Evolutionary conservation across 148 eudicot genomes (phyloP), one percentile per base, ranked within the genome.

Genomic region (Talinum fruticosum): DNA sequence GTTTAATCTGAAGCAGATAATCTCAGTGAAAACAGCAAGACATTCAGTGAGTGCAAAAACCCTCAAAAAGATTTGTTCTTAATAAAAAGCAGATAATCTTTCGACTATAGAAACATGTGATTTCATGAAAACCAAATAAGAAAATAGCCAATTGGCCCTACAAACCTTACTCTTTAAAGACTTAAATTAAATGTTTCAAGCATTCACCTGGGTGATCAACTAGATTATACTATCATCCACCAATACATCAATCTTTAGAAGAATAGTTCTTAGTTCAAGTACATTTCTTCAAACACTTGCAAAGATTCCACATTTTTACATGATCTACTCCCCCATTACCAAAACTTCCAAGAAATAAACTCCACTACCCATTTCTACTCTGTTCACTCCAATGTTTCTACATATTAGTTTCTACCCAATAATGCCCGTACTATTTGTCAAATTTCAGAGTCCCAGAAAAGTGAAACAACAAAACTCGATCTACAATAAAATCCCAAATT

Each of bases 331-430:
- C 14, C 1, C 12, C 38, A 51, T 51, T 23, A 51, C 57, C 57
- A 3, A 49, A 10, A 49, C 54, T 14, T 51, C 45, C 57, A 51
- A 51, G 57, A 51, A 75, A 30, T 29, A 32, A 75, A 51, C 0
- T 33, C 16, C 49, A 69, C 28, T 21, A 8, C 37, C 44, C 24
- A 7, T 21, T 53, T 49, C 73, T 10, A 15, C 26, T 3, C 1
- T 51, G 24, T 24, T 34, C 35, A 68, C 30, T 18, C 74, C 67
- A 69, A 69, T 14, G 28, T 41, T 70, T 70, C 71, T 76, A 76
- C 65, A n/a, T n/a, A n/a, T n/a, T n/a, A n/a, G 28, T 41, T 70
- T 70, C 71, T 76, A 76, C 65, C 47, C 21, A 41, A 41, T 10
- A 38, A 38, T 49, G 57, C 16, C 72, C 66, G 26, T n/a, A 21